Evolutionary conservation across 2,329 filamentous ascomycete species (phyloP).

Genomic region (Aspergillus sp.): DNA sequence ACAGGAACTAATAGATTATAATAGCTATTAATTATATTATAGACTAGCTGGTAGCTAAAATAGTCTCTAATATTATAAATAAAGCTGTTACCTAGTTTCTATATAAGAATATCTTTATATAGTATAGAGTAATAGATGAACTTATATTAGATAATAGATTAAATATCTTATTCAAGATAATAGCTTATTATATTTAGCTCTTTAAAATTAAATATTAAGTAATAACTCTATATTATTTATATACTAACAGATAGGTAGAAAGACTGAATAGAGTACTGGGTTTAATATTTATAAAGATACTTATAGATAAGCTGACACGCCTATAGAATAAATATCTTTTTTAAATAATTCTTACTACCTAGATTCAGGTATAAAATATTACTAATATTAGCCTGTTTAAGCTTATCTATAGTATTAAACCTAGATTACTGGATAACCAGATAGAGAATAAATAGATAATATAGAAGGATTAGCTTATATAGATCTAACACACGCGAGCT

Average conservation of each 20-base stretch:
- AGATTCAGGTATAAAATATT: background rate
- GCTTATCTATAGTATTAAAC: background rate
- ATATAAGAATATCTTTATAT: background rate
- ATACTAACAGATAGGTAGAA: background rate
- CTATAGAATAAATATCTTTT: background rate
- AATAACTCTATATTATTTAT: background rate
- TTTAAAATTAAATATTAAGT: background rate
- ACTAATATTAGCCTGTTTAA: background rate
- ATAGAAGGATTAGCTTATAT: background rate
- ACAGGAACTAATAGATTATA: background rate
- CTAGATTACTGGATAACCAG: background rate
- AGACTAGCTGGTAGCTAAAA: background rate
- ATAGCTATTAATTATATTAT: background rate
- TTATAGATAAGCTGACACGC: too few species aligned
- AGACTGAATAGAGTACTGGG: background rate
- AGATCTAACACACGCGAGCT: rapidly evolving
- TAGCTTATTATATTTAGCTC: background rate
- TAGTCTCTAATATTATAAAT: background rate
- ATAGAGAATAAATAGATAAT: background rate
- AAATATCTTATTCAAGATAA: background rate
- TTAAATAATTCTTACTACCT: background rate
- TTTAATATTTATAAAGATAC: background rate
- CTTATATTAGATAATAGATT: background rate
- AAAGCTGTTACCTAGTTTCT: background rate
- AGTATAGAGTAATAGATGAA: background rate